Conservation (phyloP, 805 yeast genomes). For the Pichia cephalocereana region DNA sequence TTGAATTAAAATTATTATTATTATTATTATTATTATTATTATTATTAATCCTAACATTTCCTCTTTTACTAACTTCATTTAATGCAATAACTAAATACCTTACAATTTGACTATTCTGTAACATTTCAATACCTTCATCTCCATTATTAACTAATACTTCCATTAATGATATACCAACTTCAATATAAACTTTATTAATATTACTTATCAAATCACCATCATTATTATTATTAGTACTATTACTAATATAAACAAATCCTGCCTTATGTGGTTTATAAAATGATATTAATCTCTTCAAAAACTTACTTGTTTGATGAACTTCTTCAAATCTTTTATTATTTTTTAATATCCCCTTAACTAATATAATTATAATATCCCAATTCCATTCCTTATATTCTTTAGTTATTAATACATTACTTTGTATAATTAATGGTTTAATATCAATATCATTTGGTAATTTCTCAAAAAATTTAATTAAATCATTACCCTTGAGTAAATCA, state of each 20-base stretch:
- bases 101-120: conserved; percentile 61
- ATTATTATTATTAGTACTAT: neutral
- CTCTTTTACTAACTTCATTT: neutral
- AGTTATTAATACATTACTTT: conserved; percentile 64
- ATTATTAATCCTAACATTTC: neutral
- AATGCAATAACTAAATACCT: conserved; percentile 21
- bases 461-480: neutral
- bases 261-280: conserved; percentile 89
- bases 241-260: conserved; percentile 41
- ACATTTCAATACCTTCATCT: conserved; percentile 18
- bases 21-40: neutral
- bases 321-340: conserved; percentile 72
- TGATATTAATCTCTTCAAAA: conserved; percentile 73
- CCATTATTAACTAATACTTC: conserved; percentile 43
- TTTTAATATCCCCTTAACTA: conserved; percentile 78
- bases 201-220: too few relatives aligned
- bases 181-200: conserved; percentile 44
- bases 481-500: neutral
- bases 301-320: conserved; percentile 66
- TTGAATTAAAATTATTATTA: neutral
- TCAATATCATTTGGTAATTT: conserved; percentile 45
- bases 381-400: conserved; percentile 83
- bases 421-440: conserved; percentile 54
- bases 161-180: conserved; percentile 69
- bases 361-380: conserved; percentile 62